Evolutionary conservation across 257 asterid species (phyloP).

Genomic region (Gentiana macrophylla): DNA sequence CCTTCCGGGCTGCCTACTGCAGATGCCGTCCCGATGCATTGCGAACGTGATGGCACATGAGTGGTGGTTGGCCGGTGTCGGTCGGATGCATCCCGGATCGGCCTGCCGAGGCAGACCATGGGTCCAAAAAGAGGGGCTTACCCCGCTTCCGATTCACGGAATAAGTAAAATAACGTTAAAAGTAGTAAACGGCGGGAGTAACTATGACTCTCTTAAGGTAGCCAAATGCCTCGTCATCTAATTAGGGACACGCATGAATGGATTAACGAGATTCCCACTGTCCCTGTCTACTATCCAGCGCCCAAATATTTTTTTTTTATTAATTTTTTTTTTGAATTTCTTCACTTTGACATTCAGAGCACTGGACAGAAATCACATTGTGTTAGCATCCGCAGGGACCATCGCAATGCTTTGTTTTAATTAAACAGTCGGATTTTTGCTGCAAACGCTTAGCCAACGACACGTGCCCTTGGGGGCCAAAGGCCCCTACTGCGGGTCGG

Average conservation of each 20-base stretch:
- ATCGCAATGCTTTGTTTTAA: constrained; percentile 52
- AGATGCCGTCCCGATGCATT: no score
- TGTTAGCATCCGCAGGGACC: constrained; percentile 43
- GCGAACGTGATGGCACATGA: no score
- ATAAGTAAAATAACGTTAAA: neutral
- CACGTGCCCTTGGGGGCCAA: no score
- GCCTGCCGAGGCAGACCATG: constrained; percentile 5
- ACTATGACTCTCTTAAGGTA: constrained; percentile 45
- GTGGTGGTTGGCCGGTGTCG: no score
- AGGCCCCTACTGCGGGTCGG: no score
- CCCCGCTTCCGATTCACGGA: neutral
- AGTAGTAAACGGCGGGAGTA: constrained; percentile 23
- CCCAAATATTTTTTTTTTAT: no score
- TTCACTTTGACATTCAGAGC: constrained; percentile 27
- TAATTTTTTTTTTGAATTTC: no score
- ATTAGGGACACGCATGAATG: constrained; percentile 27
- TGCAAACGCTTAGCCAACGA: no score
- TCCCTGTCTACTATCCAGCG: constrained; percentile 1
- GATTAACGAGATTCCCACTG: constrained; percentile 12
- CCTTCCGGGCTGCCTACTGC: no score
- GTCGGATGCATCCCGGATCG: no score
- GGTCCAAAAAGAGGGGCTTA: no score
- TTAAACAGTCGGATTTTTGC: constrained; percentile 48
- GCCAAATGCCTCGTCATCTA: constrained; percentile 39
- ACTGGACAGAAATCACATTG: constrained; percentile 30